Conservation (phyloP, 441 rosid species). For the Mallotus japonicus region DNA sequence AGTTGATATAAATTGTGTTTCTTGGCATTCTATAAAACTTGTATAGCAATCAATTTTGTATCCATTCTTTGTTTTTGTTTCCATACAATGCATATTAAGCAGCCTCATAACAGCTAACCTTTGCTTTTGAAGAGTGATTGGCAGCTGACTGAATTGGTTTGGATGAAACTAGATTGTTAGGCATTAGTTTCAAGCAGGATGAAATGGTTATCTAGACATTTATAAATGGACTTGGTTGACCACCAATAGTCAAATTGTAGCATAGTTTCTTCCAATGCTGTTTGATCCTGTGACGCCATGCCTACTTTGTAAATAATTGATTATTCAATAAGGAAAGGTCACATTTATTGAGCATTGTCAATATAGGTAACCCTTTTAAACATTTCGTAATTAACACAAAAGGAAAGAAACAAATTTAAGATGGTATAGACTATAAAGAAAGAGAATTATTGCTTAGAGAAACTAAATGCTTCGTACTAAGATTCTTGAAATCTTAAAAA, state of each 20-base stretch:
- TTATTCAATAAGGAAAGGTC: background rate
- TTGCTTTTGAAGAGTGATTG: background rate
- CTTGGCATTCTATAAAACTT: background rate
- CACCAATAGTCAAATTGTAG: background rate
- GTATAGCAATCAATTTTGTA: background rate
- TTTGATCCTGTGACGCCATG: background rate
- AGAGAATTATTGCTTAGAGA: background rate
- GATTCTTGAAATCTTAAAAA: background rate
- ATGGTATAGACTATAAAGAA: background rate
- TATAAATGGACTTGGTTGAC: background rate
- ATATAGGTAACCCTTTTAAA: background rate
- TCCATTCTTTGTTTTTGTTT: background rate
- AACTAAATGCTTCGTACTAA: background rate
- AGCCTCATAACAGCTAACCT: background rate
- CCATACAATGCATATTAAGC: background rate
- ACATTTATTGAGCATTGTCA: constrained; percentile 5
- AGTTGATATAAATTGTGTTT: background rate
- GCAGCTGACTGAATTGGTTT: background rate
- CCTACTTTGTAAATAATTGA: background rate
- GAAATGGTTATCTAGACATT: background rate
- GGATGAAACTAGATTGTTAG: background rate
- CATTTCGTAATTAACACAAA: background rate
- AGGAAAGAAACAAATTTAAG: background rate
- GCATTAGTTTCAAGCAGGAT: background rate
- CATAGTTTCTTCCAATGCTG: background rate